A percentile compares a stretch with the other conserved stretches of the same genome.
These are phyloP conservation scores for Penicillium sp. DNA, from an alignment of 2,329 filamentous ascomycete species.

Conservation along the genomic window DNA sequence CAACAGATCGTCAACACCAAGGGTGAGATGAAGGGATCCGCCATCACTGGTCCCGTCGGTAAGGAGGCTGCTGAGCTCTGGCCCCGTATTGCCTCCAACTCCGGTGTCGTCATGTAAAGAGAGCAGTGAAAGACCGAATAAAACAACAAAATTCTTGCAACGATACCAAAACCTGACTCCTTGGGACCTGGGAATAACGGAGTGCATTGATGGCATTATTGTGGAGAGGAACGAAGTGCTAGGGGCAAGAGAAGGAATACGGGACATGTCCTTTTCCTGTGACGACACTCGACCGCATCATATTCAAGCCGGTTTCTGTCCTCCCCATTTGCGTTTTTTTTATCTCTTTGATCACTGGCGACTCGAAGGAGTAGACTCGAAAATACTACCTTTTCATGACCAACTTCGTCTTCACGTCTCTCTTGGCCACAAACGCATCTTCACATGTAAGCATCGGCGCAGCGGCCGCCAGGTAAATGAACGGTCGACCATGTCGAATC, in stretches of 20 bases:
- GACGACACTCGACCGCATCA: conserved; percentile 22
- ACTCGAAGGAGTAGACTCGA: conserved; percentile 21
- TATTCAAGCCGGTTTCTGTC: conserved; percentile 21
- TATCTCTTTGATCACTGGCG: conserved; percentile 18
- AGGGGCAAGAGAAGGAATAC: conserved; percentile 10
- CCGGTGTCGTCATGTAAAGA: conserved; percentile 98
- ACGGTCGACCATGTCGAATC: too few species aligned
- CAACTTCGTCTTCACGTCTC: not conserved
- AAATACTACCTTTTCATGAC: conserved; percentile 21
- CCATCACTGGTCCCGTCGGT: conserved; percentile 97
- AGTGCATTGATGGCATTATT: conserved; percentile 24
- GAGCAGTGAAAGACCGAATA: conserved; percentile 20
- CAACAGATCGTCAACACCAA: conserved; percentile 97
- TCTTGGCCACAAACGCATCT: too few species aligned
- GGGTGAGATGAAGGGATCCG: conserved; percentile 99
- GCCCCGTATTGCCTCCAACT: conserved; percentile 99
- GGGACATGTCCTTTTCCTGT: conserved; percentile 19
- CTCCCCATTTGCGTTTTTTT: conserved; percentile 18
- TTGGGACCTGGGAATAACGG: conserved; percentile 21
- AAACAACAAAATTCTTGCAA: conserved; percentile 22
- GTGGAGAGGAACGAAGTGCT: conserved; percentile 12
- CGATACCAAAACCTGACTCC: conserved; percentile 25
- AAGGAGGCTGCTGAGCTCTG: conserved; percentile 99
- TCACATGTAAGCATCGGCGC: too few species aligned
- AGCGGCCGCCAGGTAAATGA: too few species aligned